Evolutionary conservation across 768 basidiomycete genomes (phyloP).

Genomic region (Kwoniella sp.): DNA sequence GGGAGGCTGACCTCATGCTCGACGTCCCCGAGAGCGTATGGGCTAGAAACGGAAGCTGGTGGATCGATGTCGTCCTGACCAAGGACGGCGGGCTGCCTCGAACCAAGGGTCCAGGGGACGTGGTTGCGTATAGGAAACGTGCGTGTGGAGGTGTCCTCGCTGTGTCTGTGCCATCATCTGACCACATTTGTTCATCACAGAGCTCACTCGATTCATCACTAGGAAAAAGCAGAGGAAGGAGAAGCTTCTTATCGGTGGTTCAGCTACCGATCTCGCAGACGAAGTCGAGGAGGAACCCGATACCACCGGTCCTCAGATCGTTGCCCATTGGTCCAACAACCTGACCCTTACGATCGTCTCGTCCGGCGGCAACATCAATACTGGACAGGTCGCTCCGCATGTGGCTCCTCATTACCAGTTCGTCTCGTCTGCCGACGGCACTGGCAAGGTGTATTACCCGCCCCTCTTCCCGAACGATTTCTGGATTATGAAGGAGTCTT

Average conservation of each 20-base stretch:
- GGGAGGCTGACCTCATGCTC: conserved; percentile 37
- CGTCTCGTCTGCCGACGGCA: conserved; percentile 61
- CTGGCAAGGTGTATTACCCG: conserved; percentile 70
- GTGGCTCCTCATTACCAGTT: conserved; percentile 60
- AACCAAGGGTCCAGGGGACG: conserved; percentile 19
- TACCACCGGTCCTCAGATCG: conserved; percentile 51
- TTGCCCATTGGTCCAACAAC: conserved; percentile 82
- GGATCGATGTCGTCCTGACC: conserved; percentile 43
- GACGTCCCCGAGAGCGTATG: conserved; percentile 42
- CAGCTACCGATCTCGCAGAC: conserved; percentile 47
- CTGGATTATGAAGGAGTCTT: conserved; percentile 76
- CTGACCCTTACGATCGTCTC: conserved; percentile 80
- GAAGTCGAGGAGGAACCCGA: conserved; percentile 35
- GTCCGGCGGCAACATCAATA: conserved; percentile 57
- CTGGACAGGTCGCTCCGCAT: conserved; percentile 24
- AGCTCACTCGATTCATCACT: conserved; percentile 77
- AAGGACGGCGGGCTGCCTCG: conserved; percentile 30
- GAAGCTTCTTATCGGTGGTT: conserved; percentile 65
- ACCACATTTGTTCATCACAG: conserved; percentile 52
- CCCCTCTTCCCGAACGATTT: conserved; percentile 92
- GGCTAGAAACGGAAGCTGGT: conserved; percentile 40
- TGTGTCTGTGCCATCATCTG: neutral
- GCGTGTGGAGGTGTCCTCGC: too few species aligned
- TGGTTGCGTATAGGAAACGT: conserved; percentile 42
- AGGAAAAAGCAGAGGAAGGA: conserved; percentile 70